These are phyloP conservation scores for Anisodus tanguticus DNA, from an alignment of 257 asterid species.

Conservation along the genomic window DNA sequence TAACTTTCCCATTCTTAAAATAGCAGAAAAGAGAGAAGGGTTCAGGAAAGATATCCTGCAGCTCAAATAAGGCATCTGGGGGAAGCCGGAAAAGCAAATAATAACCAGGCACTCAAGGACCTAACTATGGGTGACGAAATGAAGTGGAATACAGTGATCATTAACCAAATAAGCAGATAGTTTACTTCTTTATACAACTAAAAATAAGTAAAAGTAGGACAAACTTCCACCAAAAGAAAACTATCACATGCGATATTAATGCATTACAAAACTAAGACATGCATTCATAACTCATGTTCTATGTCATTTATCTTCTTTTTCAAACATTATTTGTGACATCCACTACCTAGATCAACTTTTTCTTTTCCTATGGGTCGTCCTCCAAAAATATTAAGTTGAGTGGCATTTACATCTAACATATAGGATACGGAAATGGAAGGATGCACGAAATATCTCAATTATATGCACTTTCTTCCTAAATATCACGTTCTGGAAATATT, in stretches of 20 bases:
- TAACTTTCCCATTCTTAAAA: neutral
- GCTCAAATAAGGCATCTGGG: constrained; percentile 5
- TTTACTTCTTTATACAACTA: neutral
- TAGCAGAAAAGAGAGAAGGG: neutral
- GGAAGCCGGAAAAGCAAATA: neutral
- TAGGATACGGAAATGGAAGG: neutral
- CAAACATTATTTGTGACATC: neutral
- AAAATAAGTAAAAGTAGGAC: neutral
- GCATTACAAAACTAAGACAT: neutral
- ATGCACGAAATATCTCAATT: constrained; percentile 8
- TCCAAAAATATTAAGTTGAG: neutral
- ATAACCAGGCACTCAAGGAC: neutral
- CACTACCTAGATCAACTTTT: neutral
- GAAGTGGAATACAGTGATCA: constrained; percentile 7
- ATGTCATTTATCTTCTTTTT: neutral
- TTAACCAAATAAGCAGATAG: neutral
- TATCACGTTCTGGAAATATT: neutral
- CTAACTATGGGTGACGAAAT: neutral
- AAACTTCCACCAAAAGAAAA: constrained; percentile 20
- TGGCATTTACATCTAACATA: neutral
- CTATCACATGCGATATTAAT: neutral
- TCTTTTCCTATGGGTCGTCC: neutral
- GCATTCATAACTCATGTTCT: neutral
- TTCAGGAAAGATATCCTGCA: neutral
- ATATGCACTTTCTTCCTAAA: neutral